Evolutionary conservation across 306 rosid species (phyloP).

Genomic region (Castanea crenata): DNA sequence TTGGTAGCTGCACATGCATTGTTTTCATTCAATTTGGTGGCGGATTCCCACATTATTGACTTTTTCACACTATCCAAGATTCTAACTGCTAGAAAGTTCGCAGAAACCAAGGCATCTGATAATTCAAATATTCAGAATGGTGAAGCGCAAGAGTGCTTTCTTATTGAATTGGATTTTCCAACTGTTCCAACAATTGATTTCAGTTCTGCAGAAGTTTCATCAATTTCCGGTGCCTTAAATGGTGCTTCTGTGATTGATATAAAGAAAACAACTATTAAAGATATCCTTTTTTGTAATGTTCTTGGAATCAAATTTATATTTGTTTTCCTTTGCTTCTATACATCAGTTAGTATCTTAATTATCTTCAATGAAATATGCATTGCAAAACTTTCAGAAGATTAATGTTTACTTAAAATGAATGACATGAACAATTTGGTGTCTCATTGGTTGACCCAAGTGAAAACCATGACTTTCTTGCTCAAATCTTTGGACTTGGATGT

Average conservation of each 20-base stretch:
- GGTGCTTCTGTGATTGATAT: constrained; percentile 47
- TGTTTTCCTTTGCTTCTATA: neutral
- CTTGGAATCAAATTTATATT: neutral
- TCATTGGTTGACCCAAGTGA: neutral
- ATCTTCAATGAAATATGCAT: neutral
- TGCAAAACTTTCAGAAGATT: neutral
- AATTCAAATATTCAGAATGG: constrained; percentile 22
- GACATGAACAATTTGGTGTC: neutral
- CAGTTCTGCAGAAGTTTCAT: constrained; percentile 28
- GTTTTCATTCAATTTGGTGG: constrained; percentile 41
- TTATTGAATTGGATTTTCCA: constrained; percentile 55
- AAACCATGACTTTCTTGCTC: neutral
- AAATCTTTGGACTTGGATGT: neutral
- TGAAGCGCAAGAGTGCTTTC: constrained; percentile 23
- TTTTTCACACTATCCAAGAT: constrained; percentile 64
- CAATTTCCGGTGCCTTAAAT: constrained; percentile 41
- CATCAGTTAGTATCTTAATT: neutral
- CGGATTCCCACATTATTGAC: constrained; percentile 38
- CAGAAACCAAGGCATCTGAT: neutral
- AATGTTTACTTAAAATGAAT: neutral
- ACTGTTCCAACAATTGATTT: constrained; percentile 29
- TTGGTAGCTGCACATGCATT: constrained; percentile 63
- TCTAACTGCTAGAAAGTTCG: constrained; percentile 42
- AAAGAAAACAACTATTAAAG: constrained; percentile 18
- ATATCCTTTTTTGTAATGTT: constrained; percentile 49